phyloP scores from a whole-genome alignment of 129 eudicot species.

The Solidago caesia region DNA sequence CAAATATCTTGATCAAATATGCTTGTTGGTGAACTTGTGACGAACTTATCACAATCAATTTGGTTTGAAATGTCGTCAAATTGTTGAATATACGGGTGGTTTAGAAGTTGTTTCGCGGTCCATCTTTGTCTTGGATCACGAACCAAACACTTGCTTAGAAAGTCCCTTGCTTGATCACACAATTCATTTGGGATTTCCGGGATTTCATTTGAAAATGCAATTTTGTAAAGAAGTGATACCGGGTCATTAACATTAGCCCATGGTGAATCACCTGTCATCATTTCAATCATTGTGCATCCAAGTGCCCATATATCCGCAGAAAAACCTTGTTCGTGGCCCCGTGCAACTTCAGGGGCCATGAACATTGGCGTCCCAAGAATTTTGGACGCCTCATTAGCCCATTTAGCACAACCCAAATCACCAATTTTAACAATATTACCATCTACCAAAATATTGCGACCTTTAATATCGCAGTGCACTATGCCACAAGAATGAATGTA shows the following conservation, averaged over 20 bases:
- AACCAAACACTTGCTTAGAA: conserved; percentile 49
- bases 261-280: conserved; percentile 67
- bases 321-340: conserved; percentile 72
- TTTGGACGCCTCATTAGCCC: conserved; percentile 24
- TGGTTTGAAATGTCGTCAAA: neutral
- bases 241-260: conserved; percentile 43
- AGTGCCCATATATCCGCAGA: conserved; percentile 78
- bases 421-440: conserved; percentile 53
- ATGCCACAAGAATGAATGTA: conserved; percentile 61
- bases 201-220: conserved; percentile 53
- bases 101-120: conserved; percentile 59
- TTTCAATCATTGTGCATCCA: conserved; percentile 76
- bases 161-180: conserved; percentile 54
- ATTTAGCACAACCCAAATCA: conserved; percentile 75
- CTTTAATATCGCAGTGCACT: conserved; percentile 81
- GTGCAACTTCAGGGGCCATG: conserved; percentile 81
- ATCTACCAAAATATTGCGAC: conserved; percentile 48
- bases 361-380: conserved; percentile 68
- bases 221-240: conserved; percentile 41
- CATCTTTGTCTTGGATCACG: conserved; percentile 57
- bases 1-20: conserved; percentile 68
- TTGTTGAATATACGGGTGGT: conserved; percentile 54
- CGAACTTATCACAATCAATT: conserved; percentile 15
- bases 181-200: conserved; percentile 52
- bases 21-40: conserved; percentile 62